Base-by-base conservation (phyloP, 2,329 filamentous ascomycete genomes). In the Seiridium unicorne region DNA sequence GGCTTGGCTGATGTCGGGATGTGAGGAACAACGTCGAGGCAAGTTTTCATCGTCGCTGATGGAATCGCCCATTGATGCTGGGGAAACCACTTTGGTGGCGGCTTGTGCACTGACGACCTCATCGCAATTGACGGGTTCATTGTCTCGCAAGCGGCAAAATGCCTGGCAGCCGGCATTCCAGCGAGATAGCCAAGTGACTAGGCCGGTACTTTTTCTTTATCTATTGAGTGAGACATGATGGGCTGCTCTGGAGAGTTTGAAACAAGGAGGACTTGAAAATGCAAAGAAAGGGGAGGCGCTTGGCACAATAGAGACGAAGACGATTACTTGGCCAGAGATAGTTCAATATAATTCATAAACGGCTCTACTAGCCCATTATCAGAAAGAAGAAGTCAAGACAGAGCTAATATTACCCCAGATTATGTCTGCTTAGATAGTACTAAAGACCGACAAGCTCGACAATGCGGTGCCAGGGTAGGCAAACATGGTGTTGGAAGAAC, bases 401-500 rank as follows among this genome's bases (percentile, higher is more conserved):
- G 47, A 60, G 32, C 13, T 54, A 54, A 36, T 38, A 47, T 44
- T 49, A 13, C 26, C 49, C 58, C 7, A 32, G 4, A 13, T n/a
- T 32, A 10, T 13, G 8, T 11, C 3, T 31, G 47, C 49, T 71
- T 68, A 83, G n/a, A 85, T 78, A n/a, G 74, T 73, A 9, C 69
- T 73, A 63, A 89, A 86, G 1, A 84, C 84, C 40, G 76, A 73
- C 67, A 89, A 69, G 69, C 87, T 89, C 10, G 78, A 81, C 64
- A 85, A 76, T 4, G 81, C 84, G 58, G 77, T 79, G 3, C 85
- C 82, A 2, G 77, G 77, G 63, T 77, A 80, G 60, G 79, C 76
- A 57, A 90, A 86, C 80, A 90, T 79, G 49, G 86, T 77, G 72
- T 88, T 89, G 65, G 85, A 85, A 18, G 77, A 76, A 68, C 88